Conservation (phyloP, 208 protist genomes). For the Trypanosomatidae sp. region DNA sequence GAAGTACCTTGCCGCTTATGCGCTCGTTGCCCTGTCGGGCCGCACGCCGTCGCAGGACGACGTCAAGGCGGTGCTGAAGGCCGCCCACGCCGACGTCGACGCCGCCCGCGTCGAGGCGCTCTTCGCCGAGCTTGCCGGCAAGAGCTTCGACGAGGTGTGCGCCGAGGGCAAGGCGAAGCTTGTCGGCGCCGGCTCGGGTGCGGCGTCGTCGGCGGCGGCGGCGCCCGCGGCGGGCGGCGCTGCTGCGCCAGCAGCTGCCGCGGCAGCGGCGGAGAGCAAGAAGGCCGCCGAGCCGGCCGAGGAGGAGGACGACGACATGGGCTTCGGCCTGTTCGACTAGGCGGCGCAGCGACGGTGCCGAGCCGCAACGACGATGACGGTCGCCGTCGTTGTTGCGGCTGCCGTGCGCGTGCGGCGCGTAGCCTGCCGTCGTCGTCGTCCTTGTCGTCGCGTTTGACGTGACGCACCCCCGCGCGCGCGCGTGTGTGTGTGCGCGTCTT, state of each 20-base stretch:
- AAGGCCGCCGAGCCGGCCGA: conserved; percentile 54
- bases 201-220: conserved; percentile 17
- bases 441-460: too few species aligned
- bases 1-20: conserved; percentile 91
- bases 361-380: too few species aligned
- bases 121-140: conserved; percentile 78
- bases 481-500: too few species aligned
- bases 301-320: conserved; percentile 84
- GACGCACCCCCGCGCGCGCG: too few species aligned
- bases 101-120: conserved; percentile 42
- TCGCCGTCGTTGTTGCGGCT: too few species aligned
- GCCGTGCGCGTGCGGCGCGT: too few species aligned
- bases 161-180: conserved; percentile 82
- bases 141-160: conserved; percentile 84
- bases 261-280: conserved; percentile 17
- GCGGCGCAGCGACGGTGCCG: not conserved
- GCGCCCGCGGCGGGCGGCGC: conserved; percentile 18
- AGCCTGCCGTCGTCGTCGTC: too few species aligned
- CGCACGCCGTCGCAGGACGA: conserved; percentile 65
- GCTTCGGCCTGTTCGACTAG: conserved; percentile 89
- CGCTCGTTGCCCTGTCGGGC: conserved; percentile 76
- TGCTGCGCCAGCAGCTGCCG: conserved; percentile 36
- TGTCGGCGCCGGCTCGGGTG: conserved; percentile 33
- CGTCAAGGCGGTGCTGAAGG: conserved; percentile 84
- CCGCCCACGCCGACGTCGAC: conserved; percentile 75